A percentile compares a stretch with the other conserved stretches of the same genome.
Evolutionary conservation across 768 basidiomycete genomes (phyloP).

Genomic region (Fomitopsis serialis): DNA sequence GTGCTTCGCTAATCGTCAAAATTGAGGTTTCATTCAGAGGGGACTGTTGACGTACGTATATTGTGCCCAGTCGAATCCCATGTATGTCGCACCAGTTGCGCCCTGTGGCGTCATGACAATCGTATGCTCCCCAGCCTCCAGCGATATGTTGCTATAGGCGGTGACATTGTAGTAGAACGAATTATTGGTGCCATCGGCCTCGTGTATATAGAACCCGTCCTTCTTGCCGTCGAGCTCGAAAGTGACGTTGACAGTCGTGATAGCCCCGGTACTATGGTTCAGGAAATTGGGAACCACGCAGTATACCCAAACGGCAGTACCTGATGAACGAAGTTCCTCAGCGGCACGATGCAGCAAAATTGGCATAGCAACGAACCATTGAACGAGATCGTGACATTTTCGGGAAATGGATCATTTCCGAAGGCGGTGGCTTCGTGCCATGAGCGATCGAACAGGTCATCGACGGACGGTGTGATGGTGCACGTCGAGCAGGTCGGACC

Average conservation of each 20-base stretch:
- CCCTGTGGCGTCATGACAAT: conserved; percentile 1
- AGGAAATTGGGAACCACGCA: conserved; percentile 4
- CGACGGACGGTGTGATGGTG: background rate
- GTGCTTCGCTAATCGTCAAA: too few relatives aligned
- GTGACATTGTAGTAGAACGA: conserved; percentile 2
- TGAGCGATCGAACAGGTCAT: background rate
- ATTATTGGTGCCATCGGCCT: background rate
- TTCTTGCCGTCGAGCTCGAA: conserved; percentile 7
- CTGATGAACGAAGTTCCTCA: background rate
- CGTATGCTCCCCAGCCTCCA: conserved; percentile 2
- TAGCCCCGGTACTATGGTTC: background rate
- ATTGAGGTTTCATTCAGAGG: too few relatives aligned
- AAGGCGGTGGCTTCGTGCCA: conserved; percentile 12
- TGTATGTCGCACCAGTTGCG: background rate
- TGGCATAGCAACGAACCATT: background rate
- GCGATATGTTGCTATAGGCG: background rate
- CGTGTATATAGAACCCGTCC: conserved; percentile 1
- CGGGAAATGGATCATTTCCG: background rate
- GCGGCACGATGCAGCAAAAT: too few relatives aligned
- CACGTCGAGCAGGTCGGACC: conserved; percentile 7
- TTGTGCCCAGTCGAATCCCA: conserved; percentile 8
- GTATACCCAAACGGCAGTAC: conserved; percentile 8
- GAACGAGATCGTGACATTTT: conserved; percentile 2
- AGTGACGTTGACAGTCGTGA: conserved; percentile 7
- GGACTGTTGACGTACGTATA: conserved; percentile 3